Evolutionary conservation across 164 flowering plant genomes (phyloP).

Genomic region (Macadamia integrifolia): DNA sequence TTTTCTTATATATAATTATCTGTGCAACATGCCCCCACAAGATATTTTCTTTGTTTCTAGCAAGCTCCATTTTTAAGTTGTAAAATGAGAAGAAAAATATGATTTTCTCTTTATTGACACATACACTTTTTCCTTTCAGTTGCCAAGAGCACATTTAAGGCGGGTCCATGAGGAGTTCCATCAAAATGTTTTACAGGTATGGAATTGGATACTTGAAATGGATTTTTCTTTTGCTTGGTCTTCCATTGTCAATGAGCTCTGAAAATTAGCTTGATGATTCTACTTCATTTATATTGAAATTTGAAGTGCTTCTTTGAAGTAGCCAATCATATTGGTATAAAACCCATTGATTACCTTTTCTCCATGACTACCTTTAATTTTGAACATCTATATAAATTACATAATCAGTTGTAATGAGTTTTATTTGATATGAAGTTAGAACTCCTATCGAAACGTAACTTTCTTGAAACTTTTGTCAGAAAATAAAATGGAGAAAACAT

Average conservation of each 20-base stretch:
- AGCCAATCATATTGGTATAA: too few species aligned
- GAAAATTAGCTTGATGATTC: neutral
- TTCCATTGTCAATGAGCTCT: neutral
- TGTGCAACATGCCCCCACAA: neutral
- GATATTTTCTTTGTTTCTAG: neutral
- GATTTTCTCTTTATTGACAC: neutral
- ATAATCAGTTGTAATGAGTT: too few species aligned
- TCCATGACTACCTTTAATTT: too few species aligned
- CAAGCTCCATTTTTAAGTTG: neutral
- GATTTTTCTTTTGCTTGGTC: neutral
- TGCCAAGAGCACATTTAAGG: slow-evolving; percentile 73
- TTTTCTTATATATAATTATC: neutral
- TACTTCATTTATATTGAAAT: neutral
- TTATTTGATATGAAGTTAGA: too few species aligned
- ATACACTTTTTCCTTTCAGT: slow-evolving; percentile 27
- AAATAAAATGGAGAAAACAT: too few species aligned
- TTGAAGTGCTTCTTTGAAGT: neutral
- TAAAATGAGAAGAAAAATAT: too few species aligned
- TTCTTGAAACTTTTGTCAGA: too few species aligned
- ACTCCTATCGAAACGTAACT: too few species aligned
- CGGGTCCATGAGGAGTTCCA: slow-evolving; percentile 79
- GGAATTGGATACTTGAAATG: slow-evolving; percentile 2
- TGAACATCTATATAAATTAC: too few species aligned
- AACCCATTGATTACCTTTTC: too few species aligned
- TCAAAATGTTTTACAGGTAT: slow-evolving; percentile 62